These are phyloP conservation scores for Cordyceps cicadae DNA, from an alignment of 2,329 filamentous ascomycete genomes.

Conservation along the genomic window DNA sequence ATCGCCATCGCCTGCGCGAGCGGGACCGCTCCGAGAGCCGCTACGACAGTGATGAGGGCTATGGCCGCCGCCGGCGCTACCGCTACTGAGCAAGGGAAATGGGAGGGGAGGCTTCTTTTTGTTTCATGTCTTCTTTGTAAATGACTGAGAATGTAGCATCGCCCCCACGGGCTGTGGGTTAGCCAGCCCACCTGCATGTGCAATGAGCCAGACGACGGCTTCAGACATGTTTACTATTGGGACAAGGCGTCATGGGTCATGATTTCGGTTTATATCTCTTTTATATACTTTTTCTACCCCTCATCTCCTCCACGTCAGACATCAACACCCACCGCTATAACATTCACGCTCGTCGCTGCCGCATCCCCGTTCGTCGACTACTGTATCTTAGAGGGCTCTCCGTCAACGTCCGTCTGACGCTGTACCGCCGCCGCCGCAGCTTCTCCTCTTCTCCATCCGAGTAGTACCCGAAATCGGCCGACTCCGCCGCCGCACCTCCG, in stretches of 20 bases:
- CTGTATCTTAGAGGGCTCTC: not conserved
- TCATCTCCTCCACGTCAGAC: too few relatives aligned
- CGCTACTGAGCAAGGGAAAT: not conserved
- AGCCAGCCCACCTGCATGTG: not conserved
- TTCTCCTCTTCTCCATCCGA: not conserved
- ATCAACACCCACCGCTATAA: too few relatives aligned
- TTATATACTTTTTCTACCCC: not conserved
- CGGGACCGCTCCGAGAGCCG: not conserved
- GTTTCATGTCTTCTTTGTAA: not conserved
- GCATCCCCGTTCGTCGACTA: not conserved
- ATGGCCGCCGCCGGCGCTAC: not conserved
- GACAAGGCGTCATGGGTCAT: not conserved
- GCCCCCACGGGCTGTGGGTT: not conserved
- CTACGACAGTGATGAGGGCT: not conserved
- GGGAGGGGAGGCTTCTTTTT: not conserved
- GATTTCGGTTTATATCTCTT: not conserved
- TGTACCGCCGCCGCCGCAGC: not conserved
- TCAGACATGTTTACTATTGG: not conserved
- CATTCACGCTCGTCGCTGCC: not conserved
- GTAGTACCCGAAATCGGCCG: not conserved
- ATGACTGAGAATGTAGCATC: not conserved
- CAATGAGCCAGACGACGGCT: not conserved
- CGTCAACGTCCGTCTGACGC: not conserved
- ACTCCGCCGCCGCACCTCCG: constrained; percentile 1
- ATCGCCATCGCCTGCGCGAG: constrained; percentile 12